Evolutionary conservation across 2,329 filamentous ascomycete species (phyloP), one percentile per base, ranked within the genome.

Genomic region (Neopestalotiopsis rosae): DNA sequence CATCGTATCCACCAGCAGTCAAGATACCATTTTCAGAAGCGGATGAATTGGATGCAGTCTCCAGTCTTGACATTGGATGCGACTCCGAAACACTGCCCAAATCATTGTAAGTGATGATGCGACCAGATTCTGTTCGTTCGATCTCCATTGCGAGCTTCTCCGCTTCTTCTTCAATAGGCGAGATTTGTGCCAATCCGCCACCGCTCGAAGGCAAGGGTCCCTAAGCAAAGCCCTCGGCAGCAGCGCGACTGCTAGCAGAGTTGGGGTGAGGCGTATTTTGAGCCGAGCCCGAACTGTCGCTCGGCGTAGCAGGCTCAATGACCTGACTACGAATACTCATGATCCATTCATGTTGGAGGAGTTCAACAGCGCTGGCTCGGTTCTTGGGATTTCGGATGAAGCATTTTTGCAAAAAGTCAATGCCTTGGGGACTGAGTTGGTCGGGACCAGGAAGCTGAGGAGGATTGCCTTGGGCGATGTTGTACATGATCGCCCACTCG

Each of bases 401-500:
- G 84, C 95, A 98, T 72, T 89, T 90, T 75, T 89, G 89, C 72
- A 99, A 81, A 77, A 99, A 98, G 78, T 98, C 94, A 72, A 98
- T 90, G 28, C 96, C 96, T 68, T 89, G 82, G 0, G 91, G 88
- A 76, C 93, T 96, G 72, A 99, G 88, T 81, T 98, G 95, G 66
- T 98, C 95, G 0, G 85, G 79, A 0, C 89, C 87, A 1, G 96
- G 96, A 68, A 98, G 86, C 78, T 94, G 92, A 5, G 96, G 96
- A 63, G 94, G 93, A 75, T 98, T 97, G 72, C 96, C 96, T 79
- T 97, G 95, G 1, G 96, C 96, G 77, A 99, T 99, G 84, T 98
- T 98, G 87, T 98, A 99, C 96, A 99, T 99, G 83, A 99, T 98
- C 57, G 96, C 96, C 94, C 95, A 99, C 81, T 99, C 96, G 78